These are phyloP conservation scores for Cucurbita pepo DNA, from an alignment of 306 rosid species.

Conservation along the genomic window DNA sequence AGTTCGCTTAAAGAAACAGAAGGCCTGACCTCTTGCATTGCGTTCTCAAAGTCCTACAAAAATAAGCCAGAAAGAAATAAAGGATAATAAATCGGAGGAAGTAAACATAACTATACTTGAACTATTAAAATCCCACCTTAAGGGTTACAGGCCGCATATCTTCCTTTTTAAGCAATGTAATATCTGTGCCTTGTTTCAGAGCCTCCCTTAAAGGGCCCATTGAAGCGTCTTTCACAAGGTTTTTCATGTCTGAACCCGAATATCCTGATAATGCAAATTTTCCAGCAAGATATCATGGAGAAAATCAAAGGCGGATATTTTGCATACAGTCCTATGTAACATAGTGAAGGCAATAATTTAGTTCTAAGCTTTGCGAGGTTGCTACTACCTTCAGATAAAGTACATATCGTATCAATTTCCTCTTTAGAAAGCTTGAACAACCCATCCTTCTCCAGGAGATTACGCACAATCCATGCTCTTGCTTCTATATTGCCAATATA, in stretches of 20 bases:
- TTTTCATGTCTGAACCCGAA: constrained; percentile 95
- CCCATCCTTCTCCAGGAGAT: constrained; percentile 71
- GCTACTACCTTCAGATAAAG: constrained; percentile 46
- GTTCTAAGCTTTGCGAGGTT: not conserved
- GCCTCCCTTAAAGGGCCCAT: constrained; percentile 98
- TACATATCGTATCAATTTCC: constrained; percentile 56
- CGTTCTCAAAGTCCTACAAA: constrained; percentile 48
- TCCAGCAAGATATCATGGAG: not conserved
- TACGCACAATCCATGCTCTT: constrained; percentile 63
- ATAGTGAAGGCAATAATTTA: constrained; percentile 8
- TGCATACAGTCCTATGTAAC: not conserved
- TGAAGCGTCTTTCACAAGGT: constrained; percentile 83
- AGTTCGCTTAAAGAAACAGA: constrained; percentile 70
- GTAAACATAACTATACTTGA: not conserved
- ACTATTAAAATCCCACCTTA: constrained; percentile 28
- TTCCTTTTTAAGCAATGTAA: constrained; percentile 50
- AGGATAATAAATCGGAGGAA: constrained; percentile 2
- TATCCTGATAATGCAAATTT: constrained; percentile 38
- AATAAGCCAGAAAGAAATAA: not conserved
- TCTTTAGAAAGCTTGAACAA: constrained; percentile 45
- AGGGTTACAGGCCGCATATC: constrained; percentile 68
- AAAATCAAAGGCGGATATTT: not conserved
- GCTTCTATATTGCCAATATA: constrained; percentile 45
- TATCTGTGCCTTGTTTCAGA: constrained; percentile 53
- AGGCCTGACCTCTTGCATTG: constrained; percentile 74